Percentiles rank a stretch among this genome's conserved stretches.
Evolutionary conservation across 2,329 filamentous ascomycete genomes (phyloP).

Genomic region (Mycogone perniciosa): DNA sequence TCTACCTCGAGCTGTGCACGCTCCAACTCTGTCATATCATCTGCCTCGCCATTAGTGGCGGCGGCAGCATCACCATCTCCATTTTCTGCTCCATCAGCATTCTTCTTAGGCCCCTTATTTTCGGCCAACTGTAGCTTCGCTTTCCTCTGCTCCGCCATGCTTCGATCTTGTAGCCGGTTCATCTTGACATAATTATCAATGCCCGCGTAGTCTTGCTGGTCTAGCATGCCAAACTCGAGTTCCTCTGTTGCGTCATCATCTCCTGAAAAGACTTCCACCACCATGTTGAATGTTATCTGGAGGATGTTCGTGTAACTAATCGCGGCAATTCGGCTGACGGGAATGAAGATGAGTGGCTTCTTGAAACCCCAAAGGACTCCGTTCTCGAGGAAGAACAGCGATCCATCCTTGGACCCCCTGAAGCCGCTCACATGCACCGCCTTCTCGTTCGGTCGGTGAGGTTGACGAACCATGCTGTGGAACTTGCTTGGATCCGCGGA

Average conservation of each 20-base stretch:
- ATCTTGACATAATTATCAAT: conserved; percentile 59
- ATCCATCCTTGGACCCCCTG: conserved; percentile 62
- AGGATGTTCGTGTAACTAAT: conserved; percentile 63
- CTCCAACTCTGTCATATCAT: conserved; percentile 43
- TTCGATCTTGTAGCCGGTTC: conserved; percentile 57
- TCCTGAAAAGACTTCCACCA: conserved; percentile 50
- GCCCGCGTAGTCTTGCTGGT: conserved; percentile 59
- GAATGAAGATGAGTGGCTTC: conserved; percentile 60
- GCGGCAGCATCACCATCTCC: conserved; percentile 26
- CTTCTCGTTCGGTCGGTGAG: conserved; percentile 54
- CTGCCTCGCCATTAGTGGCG: conserved; percentile 28
- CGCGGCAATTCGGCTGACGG: conserved; percentile 52
- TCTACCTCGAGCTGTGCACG: conserved; percentile 46
- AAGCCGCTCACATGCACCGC: conserved; percentile 62
- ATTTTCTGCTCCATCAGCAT: conserved; percentile 33
- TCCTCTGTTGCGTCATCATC: conserved; percentile 49
- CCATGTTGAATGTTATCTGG: conserved; percentile 63
- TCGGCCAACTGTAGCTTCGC: conserved; percentile 57
- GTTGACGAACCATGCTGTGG: conserved; percentile 48
- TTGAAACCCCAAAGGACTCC: conserved; percentile 67
- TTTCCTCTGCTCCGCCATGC: conserved; percentile 61
- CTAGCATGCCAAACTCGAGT: conserved; percentile 62
- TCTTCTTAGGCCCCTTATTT: conserved; percentile 46
- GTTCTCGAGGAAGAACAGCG: conserved; percentile 58
- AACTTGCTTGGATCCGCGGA: conserved; percentile 51